phyloP scores from a whole-genome alignment of 257 asterid species.

The Lycium ferocissimum region DNA sequence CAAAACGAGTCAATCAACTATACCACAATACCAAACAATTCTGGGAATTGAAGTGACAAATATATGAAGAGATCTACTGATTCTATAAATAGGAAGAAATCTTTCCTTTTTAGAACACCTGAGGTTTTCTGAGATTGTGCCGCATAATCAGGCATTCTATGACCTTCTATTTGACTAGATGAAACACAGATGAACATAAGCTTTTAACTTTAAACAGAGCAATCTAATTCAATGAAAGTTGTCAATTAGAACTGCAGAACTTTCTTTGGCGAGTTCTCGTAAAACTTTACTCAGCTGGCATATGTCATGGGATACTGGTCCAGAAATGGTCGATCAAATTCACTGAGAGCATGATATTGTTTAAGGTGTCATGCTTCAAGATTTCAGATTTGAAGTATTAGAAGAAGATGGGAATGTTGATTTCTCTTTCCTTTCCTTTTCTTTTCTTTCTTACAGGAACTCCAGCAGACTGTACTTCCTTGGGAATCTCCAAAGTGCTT shows the following conservation, averaged over 20 bases:
- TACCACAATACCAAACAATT: neutral
- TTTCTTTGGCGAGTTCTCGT: neutral
- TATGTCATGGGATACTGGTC: neutral
- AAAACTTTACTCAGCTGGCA: neutral
- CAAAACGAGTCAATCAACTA: neutral
- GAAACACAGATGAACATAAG: neutral
- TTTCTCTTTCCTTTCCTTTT: conserved; percentile 2
- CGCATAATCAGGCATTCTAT: neutral
- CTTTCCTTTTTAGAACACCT: neutral
- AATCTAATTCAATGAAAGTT: neutral
- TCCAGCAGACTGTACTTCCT: conserved; percentile 88
- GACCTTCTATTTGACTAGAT: neutral
- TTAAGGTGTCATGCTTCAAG: neutral
- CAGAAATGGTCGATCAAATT: neutral
- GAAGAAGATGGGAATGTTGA: conserved; percentile 1
- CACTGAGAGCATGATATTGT: conserved; percentile 19
- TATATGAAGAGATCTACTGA: conserved; percentile 14
- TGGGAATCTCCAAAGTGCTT: conserved; percentile 76
- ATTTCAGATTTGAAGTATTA: neutral
- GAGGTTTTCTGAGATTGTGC: conserved; percentile 8
- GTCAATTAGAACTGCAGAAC: neutral
- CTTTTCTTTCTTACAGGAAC: conserved; percentile 57
- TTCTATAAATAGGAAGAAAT: neutral
- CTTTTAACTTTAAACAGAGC: neutral
- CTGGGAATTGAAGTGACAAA: neutral